Percentiles rank a stretch among this genome's conserved stretches.
phyloP scores from a whole-genome alignment of 2,329 filamentous ascomycete species.

The Cordyceps farinosa region DNA sequence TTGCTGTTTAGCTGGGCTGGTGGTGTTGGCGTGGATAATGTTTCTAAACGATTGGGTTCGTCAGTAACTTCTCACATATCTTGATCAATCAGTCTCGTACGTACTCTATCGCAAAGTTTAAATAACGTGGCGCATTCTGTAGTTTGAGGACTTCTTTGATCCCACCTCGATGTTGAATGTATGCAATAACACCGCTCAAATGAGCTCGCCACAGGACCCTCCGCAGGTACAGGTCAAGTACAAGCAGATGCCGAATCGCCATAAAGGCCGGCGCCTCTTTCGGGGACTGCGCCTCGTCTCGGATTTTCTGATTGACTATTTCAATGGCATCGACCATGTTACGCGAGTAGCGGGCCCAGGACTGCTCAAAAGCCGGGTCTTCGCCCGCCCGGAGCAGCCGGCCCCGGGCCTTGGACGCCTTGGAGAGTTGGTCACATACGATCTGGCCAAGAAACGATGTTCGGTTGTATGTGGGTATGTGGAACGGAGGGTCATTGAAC shows the following conservation, averaged over 20 bases:
- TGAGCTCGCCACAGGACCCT: slow-evolving; percentile 3
- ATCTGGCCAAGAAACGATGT: slow-evolving; percentile 1
- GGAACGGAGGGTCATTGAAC: slow-evolving; percentile 3
- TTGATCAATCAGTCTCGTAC: neutral
- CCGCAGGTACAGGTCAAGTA: neutral
- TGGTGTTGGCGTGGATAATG: slow-evolving; percentile 7
- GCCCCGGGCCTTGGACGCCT: slow-evolving; percentile 1
- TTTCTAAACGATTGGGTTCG: neutral
- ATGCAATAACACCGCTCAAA: neutral
- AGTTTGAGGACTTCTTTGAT: neutral
- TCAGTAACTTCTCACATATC: neutral
- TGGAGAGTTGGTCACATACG: slow-evolving; percentile 5
- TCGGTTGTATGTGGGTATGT: neutral
- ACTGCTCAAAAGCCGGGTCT: neutral
- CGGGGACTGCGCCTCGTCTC: neutral
- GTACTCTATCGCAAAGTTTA: slow-evolving; percentile 4
- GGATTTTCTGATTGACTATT: neutral
- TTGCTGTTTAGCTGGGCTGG: slow-evolving; percentile 3
- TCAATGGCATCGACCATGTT: slow-evolving; percentile 2
- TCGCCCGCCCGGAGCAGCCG: neutral
- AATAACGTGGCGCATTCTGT: neutral
- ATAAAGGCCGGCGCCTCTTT: neutral
- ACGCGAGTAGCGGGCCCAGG: neutral
- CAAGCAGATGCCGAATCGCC: slow-evolving; percentile 4
- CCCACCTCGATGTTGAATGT: slow-evolving; percentile 2